Evolutionary conservation across 176 grass and related monocot species (phyloP).

Genomic region (Carex cristatella): DNA sequence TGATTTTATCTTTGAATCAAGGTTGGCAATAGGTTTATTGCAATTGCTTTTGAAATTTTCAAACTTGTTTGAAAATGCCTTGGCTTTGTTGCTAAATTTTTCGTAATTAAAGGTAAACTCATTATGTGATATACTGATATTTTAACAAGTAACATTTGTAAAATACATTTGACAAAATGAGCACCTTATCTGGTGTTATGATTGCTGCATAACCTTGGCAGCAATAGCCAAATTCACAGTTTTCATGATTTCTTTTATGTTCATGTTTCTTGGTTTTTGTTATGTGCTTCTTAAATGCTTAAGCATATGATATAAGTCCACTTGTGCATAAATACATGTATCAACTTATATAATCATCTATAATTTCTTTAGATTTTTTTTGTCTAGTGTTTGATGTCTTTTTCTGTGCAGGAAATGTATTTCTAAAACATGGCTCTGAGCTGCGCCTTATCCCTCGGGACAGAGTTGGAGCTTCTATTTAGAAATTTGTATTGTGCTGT

Average conservation of each 20-base stretch:
- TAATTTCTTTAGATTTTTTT: neutral
- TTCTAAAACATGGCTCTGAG: conserved; percentile 97
- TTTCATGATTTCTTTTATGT: neutral
- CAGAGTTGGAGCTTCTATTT: conserved; percentile 54
- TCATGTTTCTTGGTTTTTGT: neutral
- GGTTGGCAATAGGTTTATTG: conserved; percentile 6
- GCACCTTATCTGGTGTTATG: neutral
- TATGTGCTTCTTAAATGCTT: neutral
- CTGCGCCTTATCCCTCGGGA: conserved; percentile 90
- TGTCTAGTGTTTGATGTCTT: neutral
- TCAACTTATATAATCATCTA: neutral
- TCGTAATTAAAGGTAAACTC: neutral
- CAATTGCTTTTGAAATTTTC: neutral
- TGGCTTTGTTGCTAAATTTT: conserved; percentile 7
- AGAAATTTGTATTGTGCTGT: neutral
- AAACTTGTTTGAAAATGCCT: conserved; percentile 1
- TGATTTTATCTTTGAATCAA: conserved; percentile 16
- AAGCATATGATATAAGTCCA: neutral
- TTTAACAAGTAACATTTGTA: neutral
- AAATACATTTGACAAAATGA: neutral
- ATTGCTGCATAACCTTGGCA: neutral
- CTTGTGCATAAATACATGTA: neutral
- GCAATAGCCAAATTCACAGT: neutral
- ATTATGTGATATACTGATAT: neutral
- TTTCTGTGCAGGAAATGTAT: conserved; percentile 77